A percentile compares a stretch with the other conserved stretches of the same genome.
Conservation (phyloP, 2,329 filamentous ascomycete genomes). For the Penicillium sp. region DNA sequence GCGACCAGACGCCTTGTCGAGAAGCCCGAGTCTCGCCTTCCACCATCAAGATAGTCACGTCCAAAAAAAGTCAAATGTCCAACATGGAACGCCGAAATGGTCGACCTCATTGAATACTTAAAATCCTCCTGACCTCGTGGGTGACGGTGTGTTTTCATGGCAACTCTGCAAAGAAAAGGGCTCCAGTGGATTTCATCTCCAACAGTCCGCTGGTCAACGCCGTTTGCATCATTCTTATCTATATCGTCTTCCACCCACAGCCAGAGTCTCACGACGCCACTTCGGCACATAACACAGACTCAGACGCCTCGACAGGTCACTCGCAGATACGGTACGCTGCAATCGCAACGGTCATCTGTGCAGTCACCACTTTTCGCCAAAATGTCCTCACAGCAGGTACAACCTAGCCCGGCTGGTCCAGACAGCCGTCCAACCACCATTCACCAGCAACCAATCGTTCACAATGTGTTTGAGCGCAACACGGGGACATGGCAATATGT, state of each 20-base stretch:
- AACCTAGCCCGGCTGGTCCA: background rate
- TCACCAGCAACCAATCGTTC: slow-evolving; percentile 20
- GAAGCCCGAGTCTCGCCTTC: background rate
- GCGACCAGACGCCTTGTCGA: background rate
- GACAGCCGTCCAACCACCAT: slow-evolving; percentile 7
- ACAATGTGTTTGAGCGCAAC: slow-evolving; percentile 31
- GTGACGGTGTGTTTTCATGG: too few relatives aligned
- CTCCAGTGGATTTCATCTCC: too few relatives aligned
- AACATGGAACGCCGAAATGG: too few relatives aligned
- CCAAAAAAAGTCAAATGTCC: too few relatives aligned
- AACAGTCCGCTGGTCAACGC: too few relatives aligned
- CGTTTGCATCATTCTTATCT: too few relatives aligned
- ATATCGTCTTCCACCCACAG: too few relatives aligned
- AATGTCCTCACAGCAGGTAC: background rate
- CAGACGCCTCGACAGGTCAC: background rate
- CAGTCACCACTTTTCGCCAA: background rate
- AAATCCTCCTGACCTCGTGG: too few relatives aligned
- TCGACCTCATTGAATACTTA: too few relatives aligned
- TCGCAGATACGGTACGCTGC: too few relatives aligned
- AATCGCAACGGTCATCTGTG: too few relatives aligned
- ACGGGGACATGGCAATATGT: slow-evolving; percentile 59
- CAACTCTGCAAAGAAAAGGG: too few relatives aligned
- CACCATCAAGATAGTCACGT: background rate
- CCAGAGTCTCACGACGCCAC: background rate
- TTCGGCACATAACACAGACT: background rate